These are phyloP conservation scores for Grigorovia humatica DNA, from an alignment of 805 yeast species.

Conservation along the genomic window DNA sequence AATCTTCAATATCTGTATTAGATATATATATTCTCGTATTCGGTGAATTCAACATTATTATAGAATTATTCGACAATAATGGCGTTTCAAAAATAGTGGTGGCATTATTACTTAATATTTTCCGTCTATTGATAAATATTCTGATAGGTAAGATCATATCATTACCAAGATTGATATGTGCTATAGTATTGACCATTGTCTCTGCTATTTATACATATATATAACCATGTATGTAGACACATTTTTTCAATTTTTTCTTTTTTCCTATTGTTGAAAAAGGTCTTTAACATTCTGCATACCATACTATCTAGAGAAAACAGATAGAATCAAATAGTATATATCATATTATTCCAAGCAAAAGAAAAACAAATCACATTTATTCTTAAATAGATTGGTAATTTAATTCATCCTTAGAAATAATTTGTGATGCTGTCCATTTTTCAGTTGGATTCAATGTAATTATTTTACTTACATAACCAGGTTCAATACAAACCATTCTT, in stretches of 20 bases:
- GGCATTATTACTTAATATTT: constrained; percentile 15
- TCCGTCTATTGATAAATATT: constrained; percentile 23
- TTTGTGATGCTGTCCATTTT: constrained; percentile 68
- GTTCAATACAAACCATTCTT: constrained; percentile 89
- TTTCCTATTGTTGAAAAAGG: no score
- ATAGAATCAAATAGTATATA: no score
- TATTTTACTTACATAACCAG: constrained; percentile 76
- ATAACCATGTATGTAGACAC: no score
- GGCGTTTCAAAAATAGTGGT: constrained; percentile 25
- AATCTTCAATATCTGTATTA: constrained; percentile 19
- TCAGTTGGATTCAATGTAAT: constrained; percentile 56
- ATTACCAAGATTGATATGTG: constrained; percentile 10
- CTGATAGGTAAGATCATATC: constrained; percentile 18
- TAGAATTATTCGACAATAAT: constrained; percentile 26
- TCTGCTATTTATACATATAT: no score
- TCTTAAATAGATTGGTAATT: constrained; percentile 41
- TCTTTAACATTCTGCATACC: no score
- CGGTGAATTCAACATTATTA: constrained; percentile 25
- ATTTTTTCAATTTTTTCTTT: no score
- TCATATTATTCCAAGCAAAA: no score
- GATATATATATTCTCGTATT: constrained; percentile 21
- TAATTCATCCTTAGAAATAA: constrained; percentile 44
- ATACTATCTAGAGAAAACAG: no score
- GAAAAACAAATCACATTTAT: not conserved
- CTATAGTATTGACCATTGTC: not conserved